Base-by-base conservation (phyloP, 805 yeast genomes). In the Hanseniaspora pseudoguilliermondii region DNA sequence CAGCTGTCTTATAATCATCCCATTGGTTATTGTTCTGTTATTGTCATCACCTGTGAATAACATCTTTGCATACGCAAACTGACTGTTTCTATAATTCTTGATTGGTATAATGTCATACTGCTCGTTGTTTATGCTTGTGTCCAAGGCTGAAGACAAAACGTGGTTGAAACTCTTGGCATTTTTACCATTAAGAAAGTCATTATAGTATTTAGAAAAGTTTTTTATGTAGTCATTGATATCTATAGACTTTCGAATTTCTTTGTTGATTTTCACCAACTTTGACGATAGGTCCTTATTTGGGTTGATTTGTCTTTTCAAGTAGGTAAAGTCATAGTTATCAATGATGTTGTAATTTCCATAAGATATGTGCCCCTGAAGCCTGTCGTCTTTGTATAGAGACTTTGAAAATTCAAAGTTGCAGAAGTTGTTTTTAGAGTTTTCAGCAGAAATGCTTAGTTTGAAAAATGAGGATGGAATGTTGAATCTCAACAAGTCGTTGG, bases 11-110 rank as follows among this genome's bases (percentile, higher is more conserved):
- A 88, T 79, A 8, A 82, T 60, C 91, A 93, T 83, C 1, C 96
- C 96, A 67, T 91, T 97, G 2, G 93, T 70, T 8, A 84, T 82
- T 18, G 86, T 82, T 46, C 50, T 29, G n/a, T 39, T 39, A 6
- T 46, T 36, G 3, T 11, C 21, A 15, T 53, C 56, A 1, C 87
- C 85, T 0, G 98, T 97, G 59, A 91, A 81, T 63, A 83, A 86
- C 81, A 93, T 78, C 60, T 91, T 74, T 0, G 97, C 97, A 66
- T 87, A 91, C 36, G 84, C 68, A 16, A 91, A 71, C 0, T 81
- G 71, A 38, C 75, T 69, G 9, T 61, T 60, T 34, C 47, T 47
- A 40, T 20, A 8, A 11, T 35, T 27, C 40, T 18, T n/a, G 35
- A 21, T 56, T 9, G 47, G 34, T 9, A 34, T 38, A 13, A 32